Evolutionary conservation across 495 filamentous ascomycete genomes (phyloP), one percentile per base, ranked within the genome.

Genomic region (Neurospora sp.): DNA sequence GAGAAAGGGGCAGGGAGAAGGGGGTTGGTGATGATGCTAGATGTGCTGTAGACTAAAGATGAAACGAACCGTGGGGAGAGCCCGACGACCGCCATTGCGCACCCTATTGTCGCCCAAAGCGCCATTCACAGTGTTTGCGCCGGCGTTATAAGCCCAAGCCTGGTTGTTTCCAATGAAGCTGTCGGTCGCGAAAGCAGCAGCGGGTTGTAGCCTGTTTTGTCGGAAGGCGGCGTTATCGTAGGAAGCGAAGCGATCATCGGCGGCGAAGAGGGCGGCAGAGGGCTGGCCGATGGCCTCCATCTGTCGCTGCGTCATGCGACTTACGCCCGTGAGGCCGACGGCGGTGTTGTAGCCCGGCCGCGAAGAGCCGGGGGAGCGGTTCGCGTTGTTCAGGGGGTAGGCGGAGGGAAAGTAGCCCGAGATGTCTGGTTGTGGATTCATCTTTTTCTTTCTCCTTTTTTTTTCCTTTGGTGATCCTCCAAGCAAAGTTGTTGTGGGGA

Each of bases 311-410:
- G 77, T 90, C 83, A 76, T 90, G 90, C 75, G 91, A 81, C 80
- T 92, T 87, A 77, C 89, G 87, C 77, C 90, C 38, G 83, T 89
- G 54, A 93, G 85, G 40, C 89, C 89, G 76, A 90, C 87, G 45
- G 89, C 87, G 70, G 86, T 88, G 72, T 82, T 83, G 78, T 85
- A 88, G 48, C 83, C 84, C 40, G 84, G 84, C 69, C 83, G 79
- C 42, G 82, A 78, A 11, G 82, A 81, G 66, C 81, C 77, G 19
- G 86, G 85, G 36, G 83, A 85, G 74, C 82, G 79, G 73, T 82
- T 83, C 21, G 82, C 71, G 54, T 76, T 72, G 74, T 71, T 76
- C 78, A 79, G 77, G 39, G 75, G 76, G 48, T 80, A 80, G 15
- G 74, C 74, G 39, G 77, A 43, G 48, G 79, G 79, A 72, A 79